Evolutionary conservation across 345 rosid genomes (phyloP), one percentile per base, ranked within the genome.

Genomic region (Moricandia arvensis): DNA sequence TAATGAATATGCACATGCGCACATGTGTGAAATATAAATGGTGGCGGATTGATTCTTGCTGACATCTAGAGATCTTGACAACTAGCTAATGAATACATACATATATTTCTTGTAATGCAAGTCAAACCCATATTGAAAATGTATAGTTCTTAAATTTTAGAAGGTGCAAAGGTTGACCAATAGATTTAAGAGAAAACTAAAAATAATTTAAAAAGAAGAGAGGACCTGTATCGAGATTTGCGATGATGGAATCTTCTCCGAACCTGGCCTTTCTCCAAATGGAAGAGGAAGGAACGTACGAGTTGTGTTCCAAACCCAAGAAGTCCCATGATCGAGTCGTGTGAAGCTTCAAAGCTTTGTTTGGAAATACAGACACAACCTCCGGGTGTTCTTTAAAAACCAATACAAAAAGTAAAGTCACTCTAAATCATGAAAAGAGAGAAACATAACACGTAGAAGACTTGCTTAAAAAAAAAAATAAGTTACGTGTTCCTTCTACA

Each of bases 291-390:
- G 81, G 80, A 31, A 80, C 31, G 0, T 41, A 59, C 18, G 89
- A 89, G 62, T 81, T 47, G 1, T 76, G 82, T 73, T 91, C 97
- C 15, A 87, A 81, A 9, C 87, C 85, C 63, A 94, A 79, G 72
- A 91, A 94, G n/a, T 89, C 91, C 97, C 99, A 94, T 51, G 99
- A 92, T 43, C 89, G 87, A 27, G 95, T 94, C 6, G 97, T 94
- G 83, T 91, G 97, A 15, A 94, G 80, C 64, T 90, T 85, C 54
- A 79, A 87, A 21, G 80, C 96, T 80, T 72, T 64, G 87, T 88
- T 89, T 82, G 71, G 66, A 84, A 90, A 92, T 15, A 90, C 87
- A 12, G 99, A 94, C 35, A 87, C 86, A 17, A 90, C 99, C 4
- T 81, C 81, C 2, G 99, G 96, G 74, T 91, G 91, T 76, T 75